phyloP scores from a whole-genome alignment of 306 rosid species.

The Mucuna pruriens region DNA sequence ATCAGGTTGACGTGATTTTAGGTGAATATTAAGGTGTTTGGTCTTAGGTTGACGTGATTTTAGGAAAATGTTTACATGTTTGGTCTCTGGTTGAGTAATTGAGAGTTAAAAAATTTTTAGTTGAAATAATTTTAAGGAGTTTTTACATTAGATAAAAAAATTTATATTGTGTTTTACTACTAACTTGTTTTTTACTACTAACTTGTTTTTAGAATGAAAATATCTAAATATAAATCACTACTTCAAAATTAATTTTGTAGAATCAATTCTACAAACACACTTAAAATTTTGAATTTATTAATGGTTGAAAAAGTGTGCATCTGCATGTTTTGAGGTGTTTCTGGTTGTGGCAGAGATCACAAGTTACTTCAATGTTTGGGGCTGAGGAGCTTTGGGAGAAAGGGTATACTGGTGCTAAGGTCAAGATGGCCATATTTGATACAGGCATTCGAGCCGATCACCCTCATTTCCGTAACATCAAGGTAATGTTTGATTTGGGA shows the following conservation, averaged over 20 bases:
- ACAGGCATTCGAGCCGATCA: constrained; percentile 94
- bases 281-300: constrained; percentile 16
- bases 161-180: neutral
- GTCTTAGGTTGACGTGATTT: neutral
- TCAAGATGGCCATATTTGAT: constrained; percentile 97
- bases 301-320: neutral
- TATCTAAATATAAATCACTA: neutral
- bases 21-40: no score
- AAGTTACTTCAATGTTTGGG: constrained; percentile 90
- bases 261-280: neutral
- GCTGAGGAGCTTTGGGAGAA: constrained; percentile 83
- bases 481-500: constrained; percentile 57
- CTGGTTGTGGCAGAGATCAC: constrained; percentile 69
- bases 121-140: neutral
- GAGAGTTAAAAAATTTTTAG: neutral
- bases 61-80: neutral
- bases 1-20: no score
- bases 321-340: constrained; percentile 30
- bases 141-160: neutral
- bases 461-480: constrained; percentile 91
- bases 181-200: no score
- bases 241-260: neutral
- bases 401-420: constrained; percentile 87
- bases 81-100: neutral
- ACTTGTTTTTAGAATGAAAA: neutral